A percentile compares a stretch with the other conserved stretches of the same genome.
Evolutionary conservation across 2,329 filamentous ascomycete genomes (phyloP).

Genomic region (Pseudofabraea citricarpa): DNA sequence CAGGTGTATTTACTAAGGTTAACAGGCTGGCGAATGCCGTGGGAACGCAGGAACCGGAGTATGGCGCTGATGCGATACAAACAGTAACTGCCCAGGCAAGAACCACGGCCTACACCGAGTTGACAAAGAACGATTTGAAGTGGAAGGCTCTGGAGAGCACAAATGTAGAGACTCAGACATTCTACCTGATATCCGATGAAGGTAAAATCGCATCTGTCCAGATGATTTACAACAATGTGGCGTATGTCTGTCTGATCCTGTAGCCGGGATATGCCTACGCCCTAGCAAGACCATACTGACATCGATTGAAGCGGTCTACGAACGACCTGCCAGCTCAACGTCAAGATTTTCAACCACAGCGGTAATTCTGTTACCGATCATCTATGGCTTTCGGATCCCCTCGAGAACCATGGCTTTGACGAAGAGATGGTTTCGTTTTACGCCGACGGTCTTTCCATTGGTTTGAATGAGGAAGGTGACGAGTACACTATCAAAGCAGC

Average conservation of each 20-base stretch:
- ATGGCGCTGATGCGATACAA: conserved; percentile 82
- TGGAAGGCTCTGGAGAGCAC: conserved; percentile 81
- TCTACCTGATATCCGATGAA: conserved; percentile 79
- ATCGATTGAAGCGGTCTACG: conserved; percentile 66
- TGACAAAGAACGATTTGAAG: conserved; percentile 71
- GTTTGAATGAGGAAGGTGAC: conserved; percentile 79
- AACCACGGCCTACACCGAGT: conserved; percentile 73
- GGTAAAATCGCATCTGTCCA: conserved; percentile 77
- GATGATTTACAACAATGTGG: conserved; percentile 96
- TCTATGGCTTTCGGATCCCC: conserved; percentile 78
- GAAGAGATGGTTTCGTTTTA: conserved; percentile 79
- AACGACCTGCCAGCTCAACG: conserved; percentile 89
- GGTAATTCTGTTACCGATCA: conserved; percentile 55
- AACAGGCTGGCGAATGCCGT: conserved; percentile 70
- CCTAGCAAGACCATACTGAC: conserved; percentile 13
- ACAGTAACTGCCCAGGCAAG: conserved; percentile 79
- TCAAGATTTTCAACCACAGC: conserved; percentile 81
- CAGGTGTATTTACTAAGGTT: conserved; percentile 14
- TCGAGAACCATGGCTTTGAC: conserved; percentile 78
- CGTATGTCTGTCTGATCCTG: conserved; percentile 50
- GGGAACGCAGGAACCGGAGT: conserved; percentile 93
- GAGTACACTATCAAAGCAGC: conserved; percentile 87
- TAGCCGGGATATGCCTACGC: conserved; percentile 9
- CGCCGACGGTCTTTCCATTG: conserved; percentile 78
- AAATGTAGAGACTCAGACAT: conserved; percentile 89